A percentile compares a stretch with the other conserved stretches of the same genome.
Evolutionary conservation across 176 grass and related monocot species (phyloP).

Genomic region (Tillandsia fasciculata): DNA sequence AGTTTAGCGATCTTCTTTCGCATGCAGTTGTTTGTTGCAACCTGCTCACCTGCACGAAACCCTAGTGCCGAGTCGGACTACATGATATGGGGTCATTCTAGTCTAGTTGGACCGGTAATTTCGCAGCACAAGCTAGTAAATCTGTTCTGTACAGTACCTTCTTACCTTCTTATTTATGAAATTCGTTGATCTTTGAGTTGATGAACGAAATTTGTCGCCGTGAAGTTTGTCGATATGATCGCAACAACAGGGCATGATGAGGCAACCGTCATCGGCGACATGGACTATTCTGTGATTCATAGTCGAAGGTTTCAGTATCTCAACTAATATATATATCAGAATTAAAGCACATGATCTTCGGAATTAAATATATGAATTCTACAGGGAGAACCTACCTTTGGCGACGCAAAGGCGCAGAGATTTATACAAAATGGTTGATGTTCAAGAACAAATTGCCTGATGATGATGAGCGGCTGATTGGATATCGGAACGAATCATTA

Average conservation of each 20-base stretch:
- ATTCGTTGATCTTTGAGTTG: slow-evolving; percentile 2
- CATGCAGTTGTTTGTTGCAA: slow-evolving; percentile 43
- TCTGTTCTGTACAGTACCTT: not conserved
- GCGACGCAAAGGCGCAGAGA: slow-evolving; percentile 36
- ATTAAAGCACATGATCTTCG: not conserved
- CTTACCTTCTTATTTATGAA: not conserved
- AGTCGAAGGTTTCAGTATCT: slow-evolving; percentile 19
- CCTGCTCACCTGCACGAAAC: slow-evolving; percentile 45
- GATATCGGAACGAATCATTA: too few relatives aligned
- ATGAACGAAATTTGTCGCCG: not conserved
- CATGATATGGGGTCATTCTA: slow-evolving; percentile 54
- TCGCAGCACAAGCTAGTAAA: slow-evolving; percentile 4
- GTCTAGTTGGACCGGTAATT: slow-evolving; percentile 51
- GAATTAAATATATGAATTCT: slow-evolving; percentile 12
- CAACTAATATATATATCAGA: not conserved
- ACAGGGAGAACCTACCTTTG: slow-evolving; percentile 54
- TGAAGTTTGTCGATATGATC: slow-evolving; percentile 48
- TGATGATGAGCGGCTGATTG: not conserved
- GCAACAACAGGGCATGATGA: slow-evolving; percentile 43
- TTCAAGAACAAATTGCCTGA: slow-evolving; percentile 3
- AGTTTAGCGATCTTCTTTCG: not conserved
- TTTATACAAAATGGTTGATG: slow-evolving; percentile 41
- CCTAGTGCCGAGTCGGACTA: slow-evolving; percentile 28
- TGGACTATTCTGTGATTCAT: slow-evolving; percentile 28
- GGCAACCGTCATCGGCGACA: slow-evolving; percentile 27